Base-by-base conservation (phyloP, 163 green algal genomes). In the Coccomyxa subellipsoidea region DNA sequence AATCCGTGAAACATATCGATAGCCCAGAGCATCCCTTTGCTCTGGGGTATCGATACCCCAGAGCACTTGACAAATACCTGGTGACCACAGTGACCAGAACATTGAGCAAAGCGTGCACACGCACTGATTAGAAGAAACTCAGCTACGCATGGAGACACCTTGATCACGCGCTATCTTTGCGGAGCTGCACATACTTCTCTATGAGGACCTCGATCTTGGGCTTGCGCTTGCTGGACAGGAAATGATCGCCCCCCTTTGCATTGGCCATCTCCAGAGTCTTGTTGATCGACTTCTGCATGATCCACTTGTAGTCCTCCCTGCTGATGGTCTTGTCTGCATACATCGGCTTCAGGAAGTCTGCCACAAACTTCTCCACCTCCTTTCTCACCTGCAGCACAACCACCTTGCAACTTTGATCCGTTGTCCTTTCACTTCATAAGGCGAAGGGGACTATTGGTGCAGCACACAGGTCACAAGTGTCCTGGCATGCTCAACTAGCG, bases 271-370 rank as follows among this genome's bases (percentile, higher is more conserved):
- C 77, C 40, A 38, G n/a, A n/a, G 89, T 81, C 85, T 92, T 92
- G 2, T 81, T 69, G n/a, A 78, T 70, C 9, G 85, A 86, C 59
- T 89, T 90, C 35, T 80, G 78, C 34, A 78, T 77, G 21, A 92
- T 81, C 35, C 53, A 78, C 79, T 92, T 91, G 78, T 83, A 88
- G 32, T 88, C 66, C 37, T 87, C 87, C 69, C 82, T 87, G 54
- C 73, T 86, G 34, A 93, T 81, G 0, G 34, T 31, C 34, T 82
- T 77, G 5, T 81, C 38, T 29, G 78, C 71, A 72, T 86, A 89
- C 35, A 87, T 32, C 4, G 83, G 84, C 47, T 87, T 82, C 32
- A 94, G 84, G 40, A 90, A 7, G 7, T 71, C 59, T 0, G 31
- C 31, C 4, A 89, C 82, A 80, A 86, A 88, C 2, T 79, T 77